Conservation (phyloP, 202 grass and related monocot species). For the Elaeis oleifera region DNA sequence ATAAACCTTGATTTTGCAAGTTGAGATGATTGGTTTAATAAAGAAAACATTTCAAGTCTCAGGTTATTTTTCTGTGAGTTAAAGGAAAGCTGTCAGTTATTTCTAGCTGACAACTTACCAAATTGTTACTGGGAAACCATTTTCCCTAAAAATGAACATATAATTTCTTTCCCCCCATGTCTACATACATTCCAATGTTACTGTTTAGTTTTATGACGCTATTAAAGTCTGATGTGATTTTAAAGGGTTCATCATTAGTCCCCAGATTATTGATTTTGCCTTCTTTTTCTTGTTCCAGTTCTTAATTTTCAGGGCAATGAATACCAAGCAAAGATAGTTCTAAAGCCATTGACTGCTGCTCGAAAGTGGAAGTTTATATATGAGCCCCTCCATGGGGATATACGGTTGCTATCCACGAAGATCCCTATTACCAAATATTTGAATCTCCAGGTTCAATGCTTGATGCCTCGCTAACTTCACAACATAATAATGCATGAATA, state of each 20-base stretch:
- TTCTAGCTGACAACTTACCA: too few species aligned
- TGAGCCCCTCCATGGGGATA: slow-evolving; percentile 63
- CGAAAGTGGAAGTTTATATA: slow-evolving; percentile 76
- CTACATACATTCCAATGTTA: too few species aligned
- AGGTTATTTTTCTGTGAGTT: too few species aligned
- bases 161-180: too few species aligned
- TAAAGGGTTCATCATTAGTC: not conserved
- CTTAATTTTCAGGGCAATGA: slow-evolving; percentile 73
- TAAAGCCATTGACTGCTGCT: slow-evolving; percentile 61
- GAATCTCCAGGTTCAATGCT: slow-evolving; percentile 60
- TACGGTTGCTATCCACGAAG: slow-evolving; percentile 91
- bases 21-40: too few species aligned
- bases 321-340: slow-evolving; percentile 74
- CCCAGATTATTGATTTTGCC: not conserved
- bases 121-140: too few species aligned
- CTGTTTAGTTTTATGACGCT: not conserved
- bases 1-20: too few species aligned
- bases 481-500: too few species aligned
- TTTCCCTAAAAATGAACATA: too few species aligned
- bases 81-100: too few species aligned
- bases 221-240: not conserved
- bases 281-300: slow-evolving; percentile 40
- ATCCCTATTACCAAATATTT: slow-evolving; percentile 86
- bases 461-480: too few species aligned
- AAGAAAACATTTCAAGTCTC: too few species aligned